Conservation (phyloP, 495 filamentous ascomycete genomes). For the Podospora fimiseda region DNA sequence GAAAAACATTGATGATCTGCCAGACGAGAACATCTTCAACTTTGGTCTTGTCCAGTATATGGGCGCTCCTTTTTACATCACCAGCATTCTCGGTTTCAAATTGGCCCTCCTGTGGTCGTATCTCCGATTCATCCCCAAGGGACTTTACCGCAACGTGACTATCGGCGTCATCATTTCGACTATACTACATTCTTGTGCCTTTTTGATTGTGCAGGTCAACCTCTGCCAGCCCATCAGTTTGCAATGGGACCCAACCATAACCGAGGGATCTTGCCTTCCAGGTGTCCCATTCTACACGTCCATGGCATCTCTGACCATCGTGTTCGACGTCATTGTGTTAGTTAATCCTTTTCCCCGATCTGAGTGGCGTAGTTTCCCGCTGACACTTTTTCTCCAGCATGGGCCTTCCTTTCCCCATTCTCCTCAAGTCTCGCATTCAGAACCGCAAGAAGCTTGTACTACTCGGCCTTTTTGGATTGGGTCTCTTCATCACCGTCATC, state of each 20-base stretch:
- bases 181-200: slow-evolving; percentile 29
- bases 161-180: slow-evolving; percentile 30
- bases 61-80: slow-evolving; percentile 38
- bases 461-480: slow-evolving; percentile 42
- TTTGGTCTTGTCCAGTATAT: slow-evolving; percentile 38
- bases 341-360: slow-evolving; percentile 8
- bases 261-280: slow-evolving; percentile 34
- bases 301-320: slow-evolving; percentile 37
- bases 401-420: slow-evolving; percentile 45
- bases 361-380: not conserved
- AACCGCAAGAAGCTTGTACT: slow-evolving; percentile 37
- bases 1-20: slow-evolving; percentile 26
- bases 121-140: slow-evolving; percentile 41
- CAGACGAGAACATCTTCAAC: slow-evolving; percentile 27
- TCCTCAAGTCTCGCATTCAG: slow-evolving; percentile 37
- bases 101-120: slow-evolving; percentile 45
- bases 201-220: slow-evolving; percentile 35
- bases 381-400: slow-evolving; percentile 21
- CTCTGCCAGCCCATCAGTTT: slow-evolving; percentile 41
- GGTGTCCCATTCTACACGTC: slow-evolving; percentile 38
- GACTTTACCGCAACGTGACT: slow-evolving; percentile 32
- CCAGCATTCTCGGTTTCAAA: slow-evolving; percentile 48
- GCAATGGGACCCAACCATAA: slow-evolving; percentile 41
- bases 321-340: slow-evolving; percentile 44
- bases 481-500: slow-evolving; percentile 48